Base-by-base conservation (phyloP, 192 early-diverging fungal species). In the Rhizophagus prolifer region DNA sequence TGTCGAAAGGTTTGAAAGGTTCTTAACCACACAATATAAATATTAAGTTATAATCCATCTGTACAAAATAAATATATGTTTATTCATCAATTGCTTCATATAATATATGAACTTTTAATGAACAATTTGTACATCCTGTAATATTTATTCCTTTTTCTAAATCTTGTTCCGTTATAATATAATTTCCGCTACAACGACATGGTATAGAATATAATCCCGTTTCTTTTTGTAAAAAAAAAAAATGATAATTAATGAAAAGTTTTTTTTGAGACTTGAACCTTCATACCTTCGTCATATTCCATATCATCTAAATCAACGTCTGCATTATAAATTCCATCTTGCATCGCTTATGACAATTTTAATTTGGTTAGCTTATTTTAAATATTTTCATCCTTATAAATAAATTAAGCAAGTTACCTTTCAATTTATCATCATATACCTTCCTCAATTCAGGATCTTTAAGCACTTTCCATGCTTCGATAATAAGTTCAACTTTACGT, bases 241-340 rank as follows among this genome's bases (percentile, higher is more conserved):
- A 47, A 44, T 4, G 31, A 34, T 34, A 60, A 23, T 14, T 58
- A 72, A 8, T 2, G 12, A 3, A 21, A 9, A 30, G 50, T 12
- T 34, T n/a, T 19, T 41, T 36, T 25, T 23, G 60, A 19, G 7
- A 3, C 69, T 8, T 12, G 6, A 66, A 58, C 82, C 81, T 75
- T 91, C 86, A 65, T 91, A 58, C 84, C 81, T 75, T 91, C 87
- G 67, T 91, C 83, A 58, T 87, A 93, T 2, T 90, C 90, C 94
- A 95, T 94, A 30, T 93, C 92, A 74, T 95, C 94, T 72, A 95
- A 74, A 81, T 94, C 92, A 28, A 95, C 84, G 38, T 93, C 92
- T 46, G 86, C 90, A 74, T 92, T 88, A 46, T 94, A 88, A 3
- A 88, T 87, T 16, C 87, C 90, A 14, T 85, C 78, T 23, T 84